Evolutionary conservation across 1,284 basidiomycete species (phyloP).

Genomic region (Boletus smithii): DNA sequence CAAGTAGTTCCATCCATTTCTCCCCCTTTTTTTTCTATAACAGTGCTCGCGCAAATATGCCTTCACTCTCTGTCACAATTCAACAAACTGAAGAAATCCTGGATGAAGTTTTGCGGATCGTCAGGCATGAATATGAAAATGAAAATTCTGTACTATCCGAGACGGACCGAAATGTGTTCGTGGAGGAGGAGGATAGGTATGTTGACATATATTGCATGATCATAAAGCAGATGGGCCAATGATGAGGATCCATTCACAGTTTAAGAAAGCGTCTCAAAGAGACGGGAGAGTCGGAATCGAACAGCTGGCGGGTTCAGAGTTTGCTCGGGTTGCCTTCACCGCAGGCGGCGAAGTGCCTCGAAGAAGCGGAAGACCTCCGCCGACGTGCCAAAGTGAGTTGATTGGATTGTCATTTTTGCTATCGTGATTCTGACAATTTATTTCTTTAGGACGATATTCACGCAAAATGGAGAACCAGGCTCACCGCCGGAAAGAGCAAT

Average conservation of each 20-base stretch:
- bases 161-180: background rate
- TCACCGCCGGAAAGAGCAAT: constrained; percentile 1
- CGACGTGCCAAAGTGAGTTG: constrained; percentile 8
- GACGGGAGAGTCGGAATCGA: background rate
- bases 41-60: constrained; percentile 7
- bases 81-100: constrained; percentile 2
- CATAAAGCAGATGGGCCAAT: background rate
- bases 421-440: background rate
- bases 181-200: constrained; percentile 15
- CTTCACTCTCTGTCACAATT: background rate
- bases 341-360: background rate
- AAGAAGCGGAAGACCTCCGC: constrained; percentile 7
- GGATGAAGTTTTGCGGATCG: constrained; percentile 5
- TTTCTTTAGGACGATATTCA: constrained; percentile 6
- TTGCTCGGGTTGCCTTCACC: constrained; percentile 8
- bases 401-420: background rate
- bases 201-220: background rate
- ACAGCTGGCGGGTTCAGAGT: background rate
- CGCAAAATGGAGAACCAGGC: background rate
- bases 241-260: background rate
- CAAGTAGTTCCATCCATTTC: too few species aligned
- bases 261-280: constrained; percentile 8
- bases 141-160: constrained; percentile 8
- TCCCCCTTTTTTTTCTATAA: background rate
- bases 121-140: constrained; percentile 1